Conservation (phyloP, 768 basidiomycete genomes). For the Chiua virens region DNA sequence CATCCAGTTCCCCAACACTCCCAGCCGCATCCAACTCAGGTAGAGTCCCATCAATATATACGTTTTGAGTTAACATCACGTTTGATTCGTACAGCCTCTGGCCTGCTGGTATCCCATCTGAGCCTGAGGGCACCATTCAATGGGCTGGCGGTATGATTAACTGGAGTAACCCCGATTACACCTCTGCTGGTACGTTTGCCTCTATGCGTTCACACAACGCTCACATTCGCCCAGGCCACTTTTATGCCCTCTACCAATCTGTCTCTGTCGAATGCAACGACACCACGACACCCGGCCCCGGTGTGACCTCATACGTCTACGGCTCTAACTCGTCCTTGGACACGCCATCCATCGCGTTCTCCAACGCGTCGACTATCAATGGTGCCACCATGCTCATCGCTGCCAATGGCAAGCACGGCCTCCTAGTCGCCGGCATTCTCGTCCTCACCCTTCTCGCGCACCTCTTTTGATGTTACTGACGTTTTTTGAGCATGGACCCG, state of each 20-base stretch:
- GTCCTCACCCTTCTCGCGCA: constrained; percentile 14
- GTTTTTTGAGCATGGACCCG: too few relatives aligned
- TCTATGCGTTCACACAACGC: neutral
- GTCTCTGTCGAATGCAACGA: constrained; percentile 67
- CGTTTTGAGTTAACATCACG: constrained; percentile 7
- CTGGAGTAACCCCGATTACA: constrained; percentile 79
- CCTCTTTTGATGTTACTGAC: constrained; percentile 17
- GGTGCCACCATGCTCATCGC: constrained; percentile 26
- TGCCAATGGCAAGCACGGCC: constrained; percentile 9
- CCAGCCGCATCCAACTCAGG: constrained; percentile 81
- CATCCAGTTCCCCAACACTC: constrained; percentile 70
- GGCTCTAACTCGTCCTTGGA: constrained; percentile 50
- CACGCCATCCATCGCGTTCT: constrained; percentile 55
- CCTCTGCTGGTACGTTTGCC: constrained; percentile 49
- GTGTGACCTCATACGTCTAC: constrained; percentile 66
- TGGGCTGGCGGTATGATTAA: constrained; percentile 87
- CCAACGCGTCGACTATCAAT: constrained; percentile 57
- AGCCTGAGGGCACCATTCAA: constrained; percentile 64
- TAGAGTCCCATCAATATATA: constrained; percentile 26
- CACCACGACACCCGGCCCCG: constrained; percentile 38
- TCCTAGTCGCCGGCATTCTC: constrained; percentile 13
- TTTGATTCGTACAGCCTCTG: constrained; percentile 49
- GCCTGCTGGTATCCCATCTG: constrained; percentile 72
- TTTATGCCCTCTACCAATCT: constrained; percentile 62
- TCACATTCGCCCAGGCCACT: constrained; percentile 50